Base-by-base conservation (phyloP, 1,139 yeast genomes). In the Kodamaea derodonti region DNA sequence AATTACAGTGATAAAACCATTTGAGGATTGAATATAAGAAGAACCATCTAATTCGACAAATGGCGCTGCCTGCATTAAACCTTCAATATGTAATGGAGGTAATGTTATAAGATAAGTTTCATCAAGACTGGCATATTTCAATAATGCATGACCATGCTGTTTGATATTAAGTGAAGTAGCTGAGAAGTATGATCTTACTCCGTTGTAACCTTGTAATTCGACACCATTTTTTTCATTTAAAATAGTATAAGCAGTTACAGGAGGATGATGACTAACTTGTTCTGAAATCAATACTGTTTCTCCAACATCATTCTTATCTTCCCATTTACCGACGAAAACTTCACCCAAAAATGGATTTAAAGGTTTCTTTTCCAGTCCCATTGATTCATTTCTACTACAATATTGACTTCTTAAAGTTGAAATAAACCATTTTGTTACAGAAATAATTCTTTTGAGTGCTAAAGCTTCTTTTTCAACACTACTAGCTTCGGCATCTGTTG, bases 191-290 rank as follows among this genome's bases (percentile, higher is more conserved):
- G 97, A 90, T 60, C 78, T 83, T 52, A 90, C 77, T 28, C 94
- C 94, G 54, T 85, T 88, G 64, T 86, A 90, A 30, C 98, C 98
- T 58, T 88, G 84, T 40, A 88, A 66, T 22, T 67, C 62, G 16
- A 83, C 79, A 33, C 83, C 73, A 54, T 83, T 73, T 51, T 78
- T 73, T 43, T 81, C 84, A 55, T 87, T 87, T 54, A 73, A 66
- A 36, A 92, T 73, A 24, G 86, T 75, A 56, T 87, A 92, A 2
- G 94, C 97, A 13, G 97, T 88, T 24, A 85, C 81, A 15, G 97
- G 97, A 13, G 97, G 97, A 56, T 90, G 97, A 62, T 90, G 97
- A 43, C 88, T 79, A 14, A 90, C 97, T 62, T 92, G 97, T 60
- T 92, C 97, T 39, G 90, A 78, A 36, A 86, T 70, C 43, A 90